Conservation (phyloP, 768 basidiomycete species). For the Amanita rimosa region DNA sequence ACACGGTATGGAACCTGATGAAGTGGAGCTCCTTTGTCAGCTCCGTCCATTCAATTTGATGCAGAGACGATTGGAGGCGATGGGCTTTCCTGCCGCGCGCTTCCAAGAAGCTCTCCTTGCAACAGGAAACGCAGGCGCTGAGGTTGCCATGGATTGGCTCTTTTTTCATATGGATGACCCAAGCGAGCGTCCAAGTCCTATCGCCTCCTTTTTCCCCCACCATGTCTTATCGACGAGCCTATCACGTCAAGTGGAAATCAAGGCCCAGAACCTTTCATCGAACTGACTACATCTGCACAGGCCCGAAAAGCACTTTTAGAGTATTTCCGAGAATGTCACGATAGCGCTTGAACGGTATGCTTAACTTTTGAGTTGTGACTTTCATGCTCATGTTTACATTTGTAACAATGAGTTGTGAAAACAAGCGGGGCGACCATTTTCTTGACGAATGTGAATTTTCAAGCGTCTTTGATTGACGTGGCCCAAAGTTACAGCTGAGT, state of each 20-base stretch:
- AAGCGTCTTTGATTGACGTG: too few species aligned
- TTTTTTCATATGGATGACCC: conserved; percentile 93
- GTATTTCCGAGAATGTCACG: too few species aligned
- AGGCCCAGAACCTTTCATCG: conserved; percentile 47
- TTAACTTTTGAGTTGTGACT: too few species aligned
- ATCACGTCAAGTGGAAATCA: conserved; percentile 24
- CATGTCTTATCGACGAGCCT: conserved; percentile 81
- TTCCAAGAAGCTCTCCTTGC: conserved; percentile 88
- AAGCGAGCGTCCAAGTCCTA: conserved; percentile 38
- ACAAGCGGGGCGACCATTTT: too few species aligned
- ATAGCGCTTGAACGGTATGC: too few species aligned
- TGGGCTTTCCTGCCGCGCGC: conserved; percentile 84
- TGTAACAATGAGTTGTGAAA: too few species aligned
- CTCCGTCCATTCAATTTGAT: conserved; percentile 22
- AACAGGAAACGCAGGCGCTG: conserved; percentile 65
- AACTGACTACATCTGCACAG: conserved; percentile 67
- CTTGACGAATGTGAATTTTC: too few species aligned
- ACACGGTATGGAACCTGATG: too few species aligned
- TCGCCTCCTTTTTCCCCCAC: too few species aligned
- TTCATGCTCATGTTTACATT: too few species aligned
- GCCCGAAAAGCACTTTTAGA: conserved; percentile 80
- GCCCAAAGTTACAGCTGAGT: too few species aligned
- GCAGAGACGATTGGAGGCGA: conserved; percentile 61
- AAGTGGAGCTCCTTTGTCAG: conserved; percentile 30
- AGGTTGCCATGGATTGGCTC: conserved; percentile 92